Evolutionary conservation across 176 grass and related monocot genomes (phyloP).

Genomic region (Zoysia japonica): DNA sequence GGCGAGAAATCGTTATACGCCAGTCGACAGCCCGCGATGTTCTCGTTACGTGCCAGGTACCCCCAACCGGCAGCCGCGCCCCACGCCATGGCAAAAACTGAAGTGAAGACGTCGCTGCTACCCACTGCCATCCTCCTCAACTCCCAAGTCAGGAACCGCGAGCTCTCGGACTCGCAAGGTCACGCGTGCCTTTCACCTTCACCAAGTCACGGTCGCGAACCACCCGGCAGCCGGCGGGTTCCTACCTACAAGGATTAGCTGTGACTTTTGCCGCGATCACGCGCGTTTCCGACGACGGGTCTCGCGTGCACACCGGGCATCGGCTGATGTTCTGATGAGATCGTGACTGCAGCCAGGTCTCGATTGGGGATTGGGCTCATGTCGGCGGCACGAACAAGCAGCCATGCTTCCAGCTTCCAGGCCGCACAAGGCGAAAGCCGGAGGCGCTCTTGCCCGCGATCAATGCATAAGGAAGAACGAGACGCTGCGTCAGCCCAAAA

Average conservation of each 20-base stretch:
- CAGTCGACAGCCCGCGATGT: background rate
- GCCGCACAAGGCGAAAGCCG: background rate
- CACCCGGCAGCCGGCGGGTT: background rate
- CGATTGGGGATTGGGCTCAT: background rate
- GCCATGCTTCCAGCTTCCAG: background rate
- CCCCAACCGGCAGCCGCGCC: no score
- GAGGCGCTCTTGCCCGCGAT: no score
- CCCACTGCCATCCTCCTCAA: no score
- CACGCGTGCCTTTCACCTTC: constrained; percentile 1
- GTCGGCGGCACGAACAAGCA: constrained; percentile 32
- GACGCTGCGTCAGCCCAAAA: background rate
- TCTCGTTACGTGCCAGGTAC: no score
- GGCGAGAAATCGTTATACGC: no score
- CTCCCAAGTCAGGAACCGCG: no score
- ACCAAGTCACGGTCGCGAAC: constrained; percentile 7
- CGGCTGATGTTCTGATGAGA: background rate
- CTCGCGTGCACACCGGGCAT: constrained; percentile 7
- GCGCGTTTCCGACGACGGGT: constrained; percentile 1
- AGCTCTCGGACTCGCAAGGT: background rate
- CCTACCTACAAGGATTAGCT: background rate
- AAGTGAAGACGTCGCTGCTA: no score
- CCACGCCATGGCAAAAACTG: no score
- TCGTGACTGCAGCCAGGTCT: background rate
- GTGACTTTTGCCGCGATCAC: background rate
- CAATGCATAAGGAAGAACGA: background rate